A percentile compares a stretch with the other conserved stretches of the same genome.
Conservation (phyloP, 345 rosid genomes). For the Passiflora organensis region DNA sequence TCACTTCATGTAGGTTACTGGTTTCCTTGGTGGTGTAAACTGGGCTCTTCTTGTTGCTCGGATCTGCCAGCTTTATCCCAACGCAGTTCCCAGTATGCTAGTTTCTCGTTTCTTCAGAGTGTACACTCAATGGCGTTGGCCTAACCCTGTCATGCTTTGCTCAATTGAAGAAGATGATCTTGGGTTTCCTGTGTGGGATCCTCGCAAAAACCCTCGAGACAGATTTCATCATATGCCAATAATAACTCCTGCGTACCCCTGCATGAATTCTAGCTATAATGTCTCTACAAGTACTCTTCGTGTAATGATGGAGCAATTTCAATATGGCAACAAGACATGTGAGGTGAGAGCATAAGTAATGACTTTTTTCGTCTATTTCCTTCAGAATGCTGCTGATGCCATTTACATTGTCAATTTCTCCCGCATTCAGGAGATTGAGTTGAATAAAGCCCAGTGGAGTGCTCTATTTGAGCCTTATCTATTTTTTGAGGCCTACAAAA, state of each 20-base stretch:
- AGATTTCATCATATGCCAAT: conserved; percentile 67
- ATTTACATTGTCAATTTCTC: conserved; percentile 1
- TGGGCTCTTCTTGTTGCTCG: conserved; percentile 78
- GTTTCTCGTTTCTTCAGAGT: conserved; percentile 68
- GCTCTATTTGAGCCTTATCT: conserved; percentile 56
- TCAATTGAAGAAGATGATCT: conserved; percentile 58
- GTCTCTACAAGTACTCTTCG: conserved; percentile 67
- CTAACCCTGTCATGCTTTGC: conserved; percentile 78
- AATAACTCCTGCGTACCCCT: conserved; percentile 78
- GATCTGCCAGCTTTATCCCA: conserved; percentile 73
- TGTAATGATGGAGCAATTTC: conserved; percentile 70
- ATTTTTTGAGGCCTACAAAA: conserved; percentile 68
- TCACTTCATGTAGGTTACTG: conserved; percentile 45
- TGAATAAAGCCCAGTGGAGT: conserved; percentile 58
- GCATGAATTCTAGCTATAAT: conserved; percentile 81
- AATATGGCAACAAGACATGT: conserved; percentile 49
- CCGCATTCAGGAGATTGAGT: conserved; percentile 49
- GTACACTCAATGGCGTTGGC: conserved; percentile 75
- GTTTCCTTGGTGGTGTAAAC: conserved; percentile 73
- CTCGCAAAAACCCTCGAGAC: conserved; percentile 62
- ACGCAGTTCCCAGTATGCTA: conserved; percentile 67
- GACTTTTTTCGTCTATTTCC: neutral
- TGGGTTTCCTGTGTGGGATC: conserved; percentile 69
- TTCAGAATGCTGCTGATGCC: conserved; percentile 6
- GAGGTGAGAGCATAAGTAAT: conserved; percentile 32